Percentiles rank a stretch among this genome's conserved stretches.
Evolutionary conservation across 2,329 filamentous ascomycete species (phyloP).

Genomic region (Pseudogymnoascus sp.): DNA sequence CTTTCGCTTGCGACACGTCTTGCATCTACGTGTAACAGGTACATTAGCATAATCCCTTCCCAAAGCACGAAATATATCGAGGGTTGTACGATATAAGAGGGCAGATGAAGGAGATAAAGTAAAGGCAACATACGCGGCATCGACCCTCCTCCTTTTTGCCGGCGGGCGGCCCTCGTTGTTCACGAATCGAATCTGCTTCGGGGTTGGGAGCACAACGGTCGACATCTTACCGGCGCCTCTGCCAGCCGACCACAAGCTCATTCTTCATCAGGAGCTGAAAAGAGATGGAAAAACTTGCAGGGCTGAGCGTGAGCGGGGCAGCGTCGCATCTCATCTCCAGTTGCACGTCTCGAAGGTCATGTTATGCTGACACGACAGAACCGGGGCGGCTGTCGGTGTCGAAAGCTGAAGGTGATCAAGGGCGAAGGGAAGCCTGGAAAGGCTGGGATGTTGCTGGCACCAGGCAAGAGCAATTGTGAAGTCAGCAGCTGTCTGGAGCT

Average conservation of each 20-base stretch:
- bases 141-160: slow-evolving; percentile 70
- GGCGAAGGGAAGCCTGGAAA: neutral
- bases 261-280: slow-evolving; percentile 7
- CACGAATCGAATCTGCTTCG: slow-evolving; percentile 67
- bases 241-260: slow-evolving; percentile 8
- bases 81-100: slow-evolving; percentile 9
- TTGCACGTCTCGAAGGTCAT: slow-evolving; percentile 3
- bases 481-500: slow-evolving; percentile 3
- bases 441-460: neutral
- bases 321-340: slow-evolving; percentile 8
- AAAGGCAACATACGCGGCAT: slow-evolving; percentile 57
- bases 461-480: neutral
- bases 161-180: slow-evolving; percentile 75
- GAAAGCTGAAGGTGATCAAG: neutral
- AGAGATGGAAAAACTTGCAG: neutral
- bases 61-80: slow-evolving; percentile 1
- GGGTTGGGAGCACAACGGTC: slow-evolving; percentile 27
- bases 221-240: slow-evolving; percentile 9
- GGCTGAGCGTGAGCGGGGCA: slow-evolving; percentile 5
- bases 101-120: slow-evolving; percentile 15
- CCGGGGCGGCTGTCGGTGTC: neutral
- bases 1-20: slow-evolving; percentile 69
- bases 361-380: slow-evolving; percentile 6
- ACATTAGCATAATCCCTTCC: slow-evolving; percentile 1
- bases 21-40: slow-evolving; percentile 41